phyloP scores from a whole-genome alignment of 306 rosid species.

The Dryas drummondii region DNA sequence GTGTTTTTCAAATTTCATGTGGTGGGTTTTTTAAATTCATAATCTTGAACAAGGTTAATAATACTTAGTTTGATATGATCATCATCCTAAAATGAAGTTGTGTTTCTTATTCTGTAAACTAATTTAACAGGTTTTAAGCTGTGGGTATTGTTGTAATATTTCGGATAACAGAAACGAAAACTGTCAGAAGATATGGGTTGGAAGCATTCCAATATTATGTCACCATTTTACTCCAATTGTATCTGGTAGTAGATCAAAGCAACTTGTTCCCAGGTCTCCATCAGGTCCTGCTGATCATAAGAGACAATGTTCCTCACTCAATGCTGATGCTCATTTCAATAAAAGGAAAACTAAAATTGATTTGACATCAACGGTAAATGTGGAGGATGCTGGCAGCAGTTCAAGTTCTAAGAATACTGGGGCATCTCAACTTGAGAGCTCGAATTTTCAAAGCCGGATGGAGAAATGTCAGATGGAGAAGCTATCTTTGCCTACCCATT shows the following conservation, averaged over 20 bases:
- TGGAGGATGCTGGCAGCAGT: neutral
- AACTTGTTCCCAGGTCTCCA: neutral
- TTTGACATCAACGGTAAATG: neutral
- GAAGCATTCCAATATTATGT: conserved; percentile 8
- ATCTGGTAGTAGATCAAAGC: neutral
- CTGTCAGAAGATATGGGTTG: conserved; percentile 8
- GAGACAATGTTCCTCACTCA: neutral
- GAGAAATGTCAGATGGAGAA: neutral
- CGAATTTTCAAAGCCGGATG: neutral
- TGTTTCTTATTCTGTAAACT: neutral
- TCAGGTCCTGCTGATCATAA: neutral
- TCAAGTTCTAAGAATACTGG: conserved; percentile 11
- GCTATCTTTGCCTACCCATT: conserved; percentile 18
- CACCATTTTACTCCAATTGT: neutral
- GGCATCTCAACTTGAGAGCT: conserved; percentile 1
- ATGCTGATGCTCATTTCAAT: neutral
- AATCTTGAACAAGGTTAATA: too few relatives aligned
- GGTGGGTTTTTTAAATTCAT: too few relatives aligned
- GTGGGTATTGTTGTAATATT: neutral
- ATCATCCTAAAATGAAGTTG: neutral
- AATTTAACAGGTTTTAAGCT: neutral
- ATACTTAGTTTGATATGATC: neutral
- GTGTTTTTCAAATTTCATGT: too few relatives aligned
- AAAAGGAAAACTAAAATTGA: conserved; percentile 21
- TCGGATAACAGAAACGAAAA: neutral